These are phyloP conservation scores for Luffa aegyptiaca DNA, from an alignment of 306 rosid species.

Conservation along the genomic window DNA sequence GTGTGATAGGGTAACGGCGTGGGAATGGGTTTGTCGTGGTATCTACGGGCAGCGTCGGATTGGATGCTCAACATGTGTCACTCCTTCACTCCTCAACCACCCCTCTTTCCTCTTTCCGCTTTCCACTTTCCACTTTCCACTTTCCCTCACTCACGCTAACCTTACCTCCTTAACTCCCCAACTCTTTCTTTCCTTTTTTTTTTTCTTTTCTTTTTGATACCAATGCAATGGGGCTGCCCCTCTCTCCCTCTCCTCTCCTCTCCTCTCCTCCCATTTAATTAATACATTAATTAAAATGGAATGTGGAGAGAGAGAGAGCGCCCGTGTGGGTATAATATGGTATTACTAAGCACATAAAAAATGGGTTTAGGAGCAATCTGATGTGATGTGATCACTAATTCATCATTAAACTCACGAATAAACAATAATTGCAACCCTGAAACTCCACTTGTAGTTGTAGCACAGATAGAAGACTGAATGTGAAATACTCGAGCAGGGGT, in stretches of 20 bases:
- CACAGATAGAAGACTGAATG: too few species aligned
- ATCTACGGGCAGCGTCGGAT: neutral
- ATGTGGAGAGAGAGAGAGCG: neutral
- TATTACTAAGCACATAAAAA: neutral
- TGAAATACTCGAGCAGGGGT: neutral
- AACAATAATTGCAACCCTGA: neutral
- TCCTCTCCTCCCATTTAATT: neutral
- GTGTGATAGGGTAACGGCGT: neutral
- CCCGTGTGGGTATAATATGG: neutral
- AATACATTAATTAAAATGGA: too few species aligned
- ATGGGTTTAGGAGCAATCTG: neutral
- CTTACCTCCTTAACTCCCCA: neutral
- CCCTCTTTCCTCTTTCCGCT: too few species aligned
- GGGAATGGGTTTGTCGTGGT: neutral
- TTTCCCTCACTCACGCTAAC: neutral
- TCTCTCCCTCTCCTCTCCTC: neutral
- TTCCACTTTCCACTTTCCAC: too few species aligned
- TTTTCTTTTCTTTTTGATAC: neutral
- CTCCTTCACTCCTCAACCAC: neutral
- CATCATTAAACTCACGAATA: neutral
- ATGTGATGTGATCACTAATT: neutral
- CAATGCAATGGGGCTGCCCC: neutral
- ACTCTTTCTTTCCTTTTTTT: too few species aligned
- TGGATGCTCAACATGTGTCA: neutral
- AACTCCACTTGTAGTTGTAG: too few species aligned